phyloP scores from a whole-genome alignment of 2,329 filamentous ascomycete genomes.

The Alternaria alternata region DNA sequence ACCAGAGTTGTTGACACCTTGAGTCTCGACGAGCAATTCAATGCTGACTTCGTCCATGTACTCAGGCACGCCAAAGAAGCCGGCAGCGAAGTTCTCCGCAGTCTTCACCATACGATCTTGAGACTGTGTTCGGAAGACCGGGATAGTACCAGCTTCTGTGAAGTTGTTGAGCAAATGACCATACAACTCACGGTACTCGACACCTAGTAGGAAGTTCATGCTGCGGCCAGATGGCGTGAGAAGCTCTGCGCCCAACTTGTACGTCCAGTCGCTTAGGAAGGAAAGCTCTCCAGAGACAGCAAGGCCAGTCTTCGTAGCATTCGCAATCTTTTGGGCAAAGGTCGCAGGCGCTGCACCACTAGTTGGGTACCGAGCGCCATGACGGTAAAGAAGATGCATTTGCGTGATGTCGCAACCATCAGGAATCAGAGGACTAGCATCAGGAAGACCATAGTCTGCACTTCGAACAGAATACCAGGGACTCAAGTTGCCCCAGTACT shows the following conservation, averaged over 20 bases:
- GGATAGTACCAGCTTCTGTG: conserved; percentile 46
- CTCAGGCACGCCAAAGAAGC: conserved; percentile 45
- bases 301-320: conserved; percentile 37
- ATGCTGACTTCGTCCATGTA: conserved; percentile 40
- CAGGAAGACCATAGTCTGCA: conserved; percentile 37
- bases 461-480: conserved; percentile 43
- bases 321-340: conserved; percentile 37
- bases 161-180: conserved; percentile 57
- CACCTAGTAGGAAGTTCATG: conserved; percentile 53
- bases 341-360: conserved; percentile 33
- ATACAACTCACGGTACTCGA: conserved; percentile 54
- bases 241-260: conserved; percentile 42
- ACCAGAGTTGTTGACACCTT: conserved; percentile 39
- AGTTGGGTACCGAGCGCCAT: conserved; percentile 43
- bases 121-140: conserved; percentile 48
- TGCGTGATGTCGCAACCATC: conserved; percentile 40
- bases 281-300: conserved; percentile 37
- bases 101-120: conserved; percentile 47
- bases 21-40: conserved; percentile 40
- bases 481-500: conserved; percentile 43
- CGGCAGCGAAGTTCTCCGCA: conserved; percentile 43
- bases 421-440: conserved; percentile 36
- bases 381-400: conserved; percentile 41
- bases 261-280: conserved; percentile 38
- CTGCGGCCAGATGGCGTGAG: conserved; percentile 43